These are phyloP conservation scores for Crithidia expoeki DNA, from an alignment of 208 protist species.

Conservation along the genomic window DNA sequence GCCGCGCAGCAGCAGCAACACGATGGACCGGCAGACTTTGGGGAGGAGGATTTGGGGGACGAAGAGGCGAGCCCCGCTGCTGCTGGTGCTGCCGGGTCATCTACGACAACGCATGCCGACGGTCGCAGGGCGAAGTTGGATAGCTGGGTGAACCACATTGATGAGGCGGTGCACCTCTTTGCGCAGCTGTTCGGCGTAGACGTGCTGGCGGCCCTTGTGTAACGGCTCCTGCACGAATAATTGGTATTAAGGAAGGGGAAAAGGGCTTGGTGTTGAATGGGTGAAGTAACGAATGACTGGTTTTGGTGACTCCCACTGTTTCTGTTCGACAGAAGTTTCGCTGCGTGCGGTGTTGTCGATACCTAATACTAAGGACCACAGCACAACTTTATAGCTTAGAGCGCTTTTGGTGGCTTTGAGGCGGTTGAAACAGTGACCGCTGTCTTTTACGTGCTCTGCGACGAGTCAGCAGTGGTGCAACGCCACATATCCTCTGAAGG, in stretches of 20 bases:
- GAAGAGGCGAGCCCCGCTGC: neutral
- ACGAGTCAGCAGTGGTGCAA: too few species aligned
- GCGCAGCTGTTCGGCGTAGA: slow-evolving; percentile 68
- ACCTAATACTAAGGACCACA: too few species aligned
- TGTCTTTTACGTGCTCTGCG: too few species aligned
- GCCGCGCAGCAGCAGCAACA: neutral
- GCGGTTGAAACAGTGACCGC: too few species aligned
- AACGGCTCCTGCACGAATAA: neutral
- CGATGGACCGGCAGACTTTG: too few species aligned
- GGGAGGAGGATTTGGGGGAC: slow-evolving; percentile 2
- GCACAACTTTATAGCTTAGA: too few species aligned
- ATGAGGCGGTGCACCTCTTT: slow-evolving; percentile 51
- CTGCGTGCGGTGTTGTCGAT: too few species aligned
- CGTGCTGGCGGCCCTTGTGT: slow-evolving; percentile 59
- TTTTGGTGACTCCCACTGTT: too few species aligned
- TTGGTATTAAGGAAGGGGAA: neutral
- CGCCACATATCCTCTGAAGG: too few species aligned
- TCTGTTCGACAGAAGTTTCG: too few species aligned
- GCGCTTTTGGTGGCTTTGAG: too few species aligned
- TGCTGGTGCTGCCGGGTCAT: neutral
- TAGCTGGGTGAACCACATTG: slow-evolving; percentile 61
- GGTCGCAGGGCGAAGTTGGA: slow-evolving; percentile 7
- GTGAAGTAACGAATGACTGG: too few species aligned
- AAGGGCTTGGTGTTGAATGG: neutral
- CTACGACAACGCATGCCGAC: neutral